Base-by-base conservation (phyloP, 495 filamentous ascomycete species). In the Achaetomiella virescens region DNA sequence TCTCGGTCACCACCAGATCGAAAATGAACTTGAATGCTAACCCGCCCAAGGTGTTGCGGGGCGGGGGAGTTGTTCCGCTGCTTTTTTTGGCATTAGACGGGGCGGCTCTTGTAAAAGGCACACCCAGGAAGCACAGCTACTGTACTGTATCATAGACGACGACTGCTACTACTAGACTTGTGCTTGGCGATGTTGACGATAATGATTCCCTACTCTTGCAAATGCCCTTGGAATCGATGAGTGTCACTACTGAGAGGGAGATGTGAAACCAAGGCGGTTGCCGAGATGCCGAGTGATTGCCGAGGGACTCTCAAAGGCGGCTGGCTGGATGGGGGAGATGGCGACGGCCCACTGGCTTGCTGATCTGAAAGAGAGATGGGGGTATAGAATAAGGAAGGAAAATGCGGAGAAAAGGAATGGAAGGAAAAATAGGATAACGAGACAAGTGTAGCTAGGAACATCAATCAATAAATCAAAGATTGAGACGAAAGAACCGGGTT, bases 41-140 rank as follows among this genome's bases (percentile, higher is more conserved):
- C 15, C 14, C 12, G 35, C 43, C 14, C n/a, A 24, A 15, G 44
- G n/a, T 17, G 56, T 18, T n/a, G 35, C 17, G 18, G 40, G 49
- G 20, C 29, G 33, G 22, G 25, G 46, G 54, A 36, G 27, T 27
- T 57, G 43, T 47, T 57, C 38, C 38, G 38, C 37, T 46, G 18
- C 27, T 2, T 37, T 36, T 51, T 60, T 59, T 52, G 47, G 60
- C 60, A 62, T 59, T 62, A 62, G 60, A 62, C 60, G 60, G 59
- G 60, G 27, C 45, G 46, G 46, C 54, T 49, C 55, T 50, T 55
- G 50, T 57, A 52, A 50, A 47, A 24, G 47, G 47, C 55, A 38
- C 25, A 47, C 18, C 25, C 33, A 25, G 25, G 8, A 22, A 18
- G 12, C 27, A 44, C 46, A 25, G 35, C 18, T 29, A 41, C 25